Evolutionary conservation across 129 eudicot species (phyloP), one percentile per base, ranked within the genome.

Genomic region (Arctium minus): DNA sequence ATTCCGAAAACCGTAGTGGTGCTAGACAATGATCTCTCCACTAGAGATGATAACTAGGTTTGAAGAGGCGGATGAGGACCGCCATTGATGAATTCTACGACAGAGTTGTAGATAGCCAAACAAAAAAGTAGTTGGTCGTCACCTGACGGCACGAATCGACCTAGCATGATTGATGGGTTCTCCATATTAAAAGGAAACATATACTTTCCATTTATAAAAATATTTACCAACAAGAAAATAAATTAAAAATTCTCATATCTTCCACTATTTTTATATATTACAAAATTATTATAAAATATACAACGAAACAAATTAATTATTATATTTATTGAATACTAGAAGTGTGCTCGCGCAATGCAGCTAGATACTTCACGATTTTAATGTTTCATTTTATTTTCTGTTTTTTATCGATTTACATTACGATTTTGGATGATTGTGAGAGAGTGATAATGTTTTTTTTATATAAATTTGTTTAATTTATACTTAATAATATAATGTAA

Each of bases 11-110:
- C 73, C 44, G 87, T 13, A 4, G 93, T n/a, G 70, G 33, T n/a
- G 30, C 60, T 82, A 12, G 90, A 83, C 37, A 87, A 33, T 71
- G 89, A 80, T 79, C 96, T 85, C 72, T 53, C 81, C 70, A 84
- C 1, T 76, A 73, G 60, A 36, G 64, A 73, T 13, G 73, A 70
- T 3, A 72, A 30, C 30, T 75, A 65, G 44, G 85, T 73, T 81
- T 88, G 35, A 82, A 72, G 22, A 88, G 88, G 89, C 98, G 98
- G 88, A 74, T 62, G 70, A 88, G n/a, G 90, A 22, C 91, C 88
- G 94, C 96, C 98, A 93, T 93, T 81, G 89, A 8, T 76, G 86
- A 76, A 78, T 22, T 22, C 27, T 22, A 22, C 27, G 27, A 22
- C 27, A 22, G 27, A 22, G 27, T 22, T 22, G 27, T 22, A 22